Base-by-base conservation (phyloP, 371 early-diverging fungal species). In the Mucor saturninus region DNA sequence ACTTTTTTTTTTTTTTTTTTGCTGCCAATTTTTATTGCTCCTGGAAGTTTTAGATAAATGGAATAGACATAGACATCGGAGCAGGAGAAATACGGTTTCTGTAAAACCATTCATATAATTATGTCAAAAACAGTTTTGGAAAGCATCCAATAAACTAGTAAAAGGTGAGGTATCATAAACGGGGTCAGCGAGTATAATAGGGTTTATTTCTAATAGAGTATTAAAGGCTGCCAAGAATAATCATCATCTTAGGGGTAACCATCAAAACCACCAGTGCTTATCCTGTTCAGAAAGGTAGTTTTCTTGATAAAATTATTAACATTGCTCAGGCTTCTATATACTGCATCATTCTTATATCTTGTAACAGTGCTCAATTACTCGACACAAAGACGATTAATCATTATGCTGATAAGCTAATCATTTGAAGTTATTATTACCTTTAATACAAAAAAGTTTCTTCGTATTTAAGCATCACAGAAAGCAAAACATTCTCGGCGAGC, bases 401-500 rank as follows among this genome's bases (percentile, higher is more conserved):
- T 21, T 49, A 35, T 53, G 53, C 15, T 53, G 30, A 53, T n/a
- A 37, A 53, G n/a, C n/a, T 53, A 53, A 15, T 56, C 31, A 56
- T 56, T 42, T 56, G 9, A 45, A 42, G 11, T 45, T 45, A 45
- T 31, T 31, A 29, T 56, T 42, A 43, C 56, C 57, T 46, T 56
- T 32, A 26, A 56, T 46, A 56, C 15, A 46, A 26, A 56, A 45
- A 56, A 46, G 26, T 46, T 15, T 43, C 57, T 32, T 49, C 29
- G 26, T 48, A 26, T 39, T 38, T 28, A 59, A 50, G 51, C 49
- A 59, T 39, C 28, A 13, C 59, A 39, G 26, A 26, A 59, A 59
- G 59, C 59, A 50, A 51, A 39, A 59, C 59, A 49, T 59, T 59
- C 59, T 50, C 59, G 50, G 14, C 38, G 59, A 50, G 39, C 59